phyloP scores from a whole-genome alignment of 176 grass and related monocot species.

The Bromus sterilis region DNA sequence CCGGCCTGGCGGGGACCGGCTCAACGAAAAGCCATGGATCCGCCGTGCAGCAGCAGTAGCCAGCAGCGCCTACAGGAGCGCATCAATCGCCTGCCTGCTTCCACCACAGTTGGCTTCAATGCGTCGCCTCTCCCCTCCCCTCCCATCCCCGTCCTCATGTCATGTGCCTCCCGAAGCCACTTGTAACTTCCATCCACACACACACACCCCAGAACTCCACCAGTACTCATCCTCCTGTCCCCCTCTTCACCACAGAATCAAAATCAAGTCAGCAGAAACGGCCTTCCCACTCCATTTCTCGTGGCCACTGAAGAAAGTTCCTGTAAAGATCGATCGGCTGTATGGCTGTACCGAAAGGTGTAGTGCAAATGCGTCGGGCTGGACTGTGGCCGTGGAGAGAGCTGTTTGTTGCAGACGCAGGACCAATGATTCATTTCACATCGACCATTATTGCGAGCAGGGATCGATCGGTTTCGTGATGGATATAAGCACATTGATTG shows the following conservation, averaged over 20 bases:
- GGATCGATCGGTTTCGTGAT: not conserved
- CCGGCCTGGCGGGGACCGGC: not conserved
- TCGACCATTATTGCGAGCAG: slow-evolving; percentile 15
- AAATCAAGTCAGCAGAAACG: not conserved
- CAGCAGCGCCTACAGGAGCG: not conserved
- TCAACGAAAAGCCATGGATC: slow-evolving; percentile 16
- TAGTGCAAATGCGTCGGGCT: not conserved
- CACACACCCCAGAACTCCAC: not conserved
- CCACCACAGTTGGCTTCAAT: not conserved
- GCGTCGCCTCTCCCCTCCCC: too few relatives aligned
- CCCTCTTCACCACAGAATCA: not conserved
- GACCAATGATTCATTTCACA: slow-evolving; percentile 8
- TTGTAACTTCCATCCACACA: not conserved
- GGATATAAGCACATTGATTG: slow-evolving; percentile 9
- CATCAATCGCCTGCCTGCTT: slow-evolving; percentile 3
- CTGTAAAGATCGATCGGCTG: not conserved
- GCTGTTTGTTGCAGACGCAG: not conserved
- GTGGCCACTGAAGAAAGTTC: not conserved
- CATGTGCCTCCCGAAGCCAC: not conserved
- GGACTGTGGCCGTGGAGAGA: not conserved
- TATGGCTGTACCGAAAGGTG: not conserved
- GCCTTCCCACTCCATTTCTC: not conserved
- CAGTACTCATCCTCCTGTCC: not conserved
- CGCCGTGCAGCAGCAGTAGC: slow-evolving; percentile 1
- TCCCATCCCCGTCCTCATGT: not conserved